A percentile compares a stretch with the other conserved stretches of the same genome.
Conservation (phyloP, 176 grass and related monocot species). For the Oryza longistaminata region DNA sequence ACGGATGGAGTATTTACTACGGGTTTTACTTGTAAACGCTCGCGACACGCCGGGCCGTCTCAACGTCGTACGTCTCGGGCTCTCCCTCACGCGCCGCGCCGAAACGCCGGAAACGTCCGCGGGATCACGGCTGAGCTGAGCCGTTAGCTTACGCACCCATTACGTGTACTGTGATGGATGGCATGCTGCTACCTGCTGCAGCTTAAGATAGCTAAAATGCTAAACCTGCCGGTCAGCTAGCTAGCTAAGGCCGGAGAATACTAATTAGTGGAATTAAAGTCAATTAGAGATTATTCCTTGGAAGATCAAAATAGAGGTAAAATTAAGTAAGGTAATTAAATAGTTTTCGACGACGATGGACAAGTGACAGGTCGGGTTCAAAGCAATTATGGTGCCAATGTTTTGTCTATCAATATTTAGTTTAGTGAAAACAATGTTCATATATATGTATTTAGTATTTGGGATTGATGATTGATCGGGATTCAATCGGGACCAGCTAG, state of each 20-base stretch:
- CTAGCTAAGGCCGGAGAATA: not conserved
- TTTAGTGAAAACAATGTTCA: not conserved
- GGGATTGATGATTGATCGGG: not conserved
- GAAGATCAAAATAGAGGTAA: not conserved
- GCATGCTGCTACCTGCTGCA: not conserved
- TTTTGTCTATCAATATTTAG: not conserved
- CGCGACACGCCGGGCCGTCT: not conserved
- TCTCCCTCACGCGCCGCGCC: too few species aligned
- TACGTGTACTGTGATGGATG: not conserved
- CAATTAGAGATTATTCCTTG: not conserved
- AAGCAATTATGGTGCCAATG: not conserved
- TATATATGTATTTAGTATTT: not conserved
- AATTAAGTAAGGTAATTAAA: not conserved
- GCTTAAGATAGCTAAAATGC: too few species aligned
- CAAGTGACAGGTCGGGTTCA: not conserved
- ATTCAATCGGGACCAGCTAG: not conserved
- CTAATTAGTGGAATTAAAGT: not conserved
- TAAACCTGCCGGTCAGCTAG: too few species aligned
- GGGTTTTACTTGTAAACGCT: not conserved
- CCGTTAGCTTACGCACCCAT: not conserved
- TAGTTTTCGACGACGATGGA: not conserved
- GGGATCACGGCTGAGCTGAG: not conserved
- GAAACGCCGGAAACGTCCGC: not conserved
- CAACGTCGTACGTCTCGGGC: too few species aligned
- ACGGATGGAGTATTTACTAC: too few species aligned